phyloP scores from a whole-genome alignment of 2,329 filamentous ascomycete genomes.

The Arachnopeziza araneosa region DNA sequence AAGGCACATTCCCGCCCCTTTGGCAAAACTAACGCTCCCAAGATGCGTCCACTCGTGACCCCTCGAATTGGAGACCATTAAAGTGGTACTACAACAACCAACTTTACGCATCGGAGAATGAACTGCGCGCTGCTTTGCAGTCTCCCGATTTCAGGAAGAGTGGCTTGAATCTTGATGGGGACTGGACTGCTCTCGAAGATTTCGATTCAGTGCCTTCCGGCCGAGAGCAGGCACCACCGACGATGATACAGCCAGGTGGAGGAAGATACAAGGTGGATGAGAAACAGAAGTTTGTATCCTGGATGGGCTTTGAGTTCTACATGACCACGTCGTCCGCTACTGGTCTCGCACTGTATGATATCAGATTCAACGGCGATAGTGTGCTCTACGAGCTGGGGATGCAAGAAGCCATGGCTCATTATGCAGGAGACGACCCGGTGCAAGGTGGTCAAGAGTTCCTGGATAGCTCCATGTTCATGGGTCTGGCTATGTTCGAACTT shows the following conservation, averaged over 20 bases:
- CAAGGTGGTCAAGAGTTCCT: conserved; percentile 25
- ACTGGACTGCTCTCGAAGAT: conserved; percentile 15
- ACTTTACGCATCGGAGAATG: conserved; percentile 45
- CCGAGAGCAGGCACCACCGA: conserved; percentile 1
- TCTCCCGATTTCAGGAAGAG: conserved; percentile 13
- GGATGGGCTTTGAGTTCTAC: conserved; percentile 37
- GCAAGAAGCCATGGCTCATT: conserved; percentile 42
- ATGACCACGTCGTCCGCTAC: conserved; percentile 43
- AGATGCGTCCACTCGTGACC: conserved; percentile 47
- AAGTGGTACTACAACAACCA: conserved; percentile 51
- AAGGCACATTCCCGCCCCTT: conserved; percentile 6
- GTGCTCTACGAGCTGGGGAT: conserved; percentile 46
- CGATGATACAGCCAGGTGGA: conserved; percentile 17
- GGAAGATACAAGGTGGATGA: background rate
- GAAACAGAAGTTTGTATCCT: conserved; percentile 6
- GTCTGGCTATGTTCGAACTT: conserved; percentile 29
- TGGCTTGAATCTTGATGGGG: conserved; percentile 11
- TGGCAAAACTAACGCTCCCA: conserved; percentile 22
- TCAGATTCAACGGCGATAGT: conserved; percentile 43
- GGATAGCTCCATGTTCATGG: conserved; percentile 31
- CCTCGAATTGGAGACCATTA: conserved; percentile 43
- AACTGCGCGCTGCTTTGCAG: conserved; percentile 37
- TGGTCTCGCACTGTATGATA: conserved; percentile 45
- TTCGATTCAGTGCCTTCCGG: too few relatives aligned
- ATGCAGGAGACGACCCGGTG: conserved; percentile 29